Evolutionary conservation across 495 filamentous ascomycete species (phyloP).

Genomic region (Chaetomium cochliodes): DNA sequence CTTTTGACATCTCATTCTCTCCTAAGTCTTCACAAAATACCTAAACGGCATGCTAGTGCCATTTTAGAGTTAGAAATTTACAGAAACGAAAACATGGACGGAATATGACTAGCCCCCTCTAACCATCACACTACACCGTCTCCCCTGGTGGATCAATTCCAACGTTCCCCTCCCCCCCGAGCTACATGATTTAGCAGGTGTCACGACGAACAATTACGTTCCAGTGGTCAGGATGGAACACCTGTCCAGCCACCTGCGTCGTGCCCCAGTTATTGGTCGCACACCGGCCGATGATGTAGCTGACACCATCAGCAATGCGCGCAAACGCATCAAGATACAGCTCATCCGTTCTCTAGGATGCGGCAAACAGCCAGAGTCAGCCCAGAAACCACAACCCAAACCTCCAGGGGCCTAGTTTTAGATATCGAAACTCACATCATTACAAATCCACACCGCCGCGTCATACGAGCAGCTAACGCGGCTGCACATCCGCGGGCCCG

Average conservation of each 20-base stretch:
- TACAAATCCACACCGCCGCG: constrained; percentile 36
- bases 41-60: no score
- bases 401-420: no score
- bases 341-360: background rate
- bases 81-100: no score
- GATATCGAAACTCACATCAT: constrained; percentile 26
- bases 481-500: constrained; percentile 30
- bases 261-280: background rate
- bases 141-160: no score
- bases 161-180: background rate
- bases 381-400: background rate
- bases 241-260: constrained; percentile 8
- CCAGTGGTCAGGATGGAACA: constrained; percentile 6
- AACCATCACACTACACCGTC: no score
- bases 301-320: constrained; percentile 3
- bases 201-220: constrained; percentile 11
- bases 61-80: no score
- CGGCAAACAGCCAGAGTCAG: background rate
- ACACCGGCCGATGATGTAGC: constrained; percentile 1
- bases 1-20: no score
- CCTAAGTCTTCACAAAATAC: no score
- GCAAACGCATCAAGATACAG: background rate
- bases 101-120: no score
- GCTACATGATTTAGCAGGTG: background rate
- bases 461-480: constrained; percentile 32